Evolutionary conservation across 2,329 filamentous ascomycete genomes (phyloP).

Genomic region (Paracoccidioides lutzii): DNA sequence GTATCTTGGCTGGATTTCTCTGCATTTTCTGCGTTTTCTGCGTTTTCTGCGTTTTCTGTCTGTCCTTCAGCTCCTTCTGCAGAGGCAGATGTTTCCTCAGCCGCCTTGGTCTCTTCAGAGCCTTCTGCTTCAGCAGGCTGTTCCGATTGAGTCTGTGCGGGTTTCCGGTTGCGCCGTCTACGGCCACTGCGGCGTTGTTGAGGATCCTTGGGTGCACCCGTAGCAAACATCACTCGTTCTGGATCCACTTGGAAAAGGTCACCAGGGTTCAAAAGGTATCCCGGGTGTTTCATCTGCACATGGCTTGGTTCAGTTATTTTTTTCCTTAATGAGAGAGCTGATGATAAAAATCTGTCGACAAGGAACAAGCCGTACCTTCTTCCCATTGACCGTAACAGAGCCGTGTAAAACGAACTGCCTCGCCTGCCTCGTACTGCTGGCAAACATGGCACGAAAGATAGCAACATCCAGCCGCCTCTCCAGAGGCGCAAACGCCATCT

Average conservation of each 20-base stretch:
- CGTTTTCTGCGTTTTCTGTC: not conserved
- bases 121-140: constrained; percentile 19
- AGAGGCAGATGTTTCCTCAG: constrained; percentile 13
- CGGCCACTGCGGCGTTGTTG: constrained; percentile 28
- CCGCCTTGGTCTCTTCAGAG: constrained; percentile 12
- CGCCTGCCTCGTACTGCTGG: constrained; percentile 83
- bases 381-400: constrained; percentile 87
- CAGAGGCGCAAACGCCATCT: constrained; percentile 86
- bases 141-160: constrained; percentile 16
- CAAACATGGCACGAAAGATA: constrained; percentile 85
- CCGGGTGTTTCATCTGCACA: constrained; percentile 71
- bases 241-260: constrained; percentile 96
- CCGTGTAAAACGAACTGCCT: constrained; percentile 91
- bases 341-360: too few relatives aligned
- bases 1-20: constrained; percentile 29
- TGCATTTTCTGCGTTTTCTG: constrained; percentile 11
- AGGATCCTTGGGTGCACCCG: constrained; percentile 56
- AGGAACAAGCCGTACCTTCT: constrained; percentile 50
- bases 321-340: too few relatives aligned
- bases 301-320: not conserved
- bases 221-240: constrained; percentile 77
- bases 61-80: constrained; percentile 5
- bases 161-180: constrained; percentile 17
- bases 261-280: constrained; percentile 89
- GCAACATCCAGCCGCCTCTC: constrained; percentile 90